Conservation (phyloP, 2,329 filamentous ascomycete genomes). For the Trichoderma atrobrunneum region DNA sequence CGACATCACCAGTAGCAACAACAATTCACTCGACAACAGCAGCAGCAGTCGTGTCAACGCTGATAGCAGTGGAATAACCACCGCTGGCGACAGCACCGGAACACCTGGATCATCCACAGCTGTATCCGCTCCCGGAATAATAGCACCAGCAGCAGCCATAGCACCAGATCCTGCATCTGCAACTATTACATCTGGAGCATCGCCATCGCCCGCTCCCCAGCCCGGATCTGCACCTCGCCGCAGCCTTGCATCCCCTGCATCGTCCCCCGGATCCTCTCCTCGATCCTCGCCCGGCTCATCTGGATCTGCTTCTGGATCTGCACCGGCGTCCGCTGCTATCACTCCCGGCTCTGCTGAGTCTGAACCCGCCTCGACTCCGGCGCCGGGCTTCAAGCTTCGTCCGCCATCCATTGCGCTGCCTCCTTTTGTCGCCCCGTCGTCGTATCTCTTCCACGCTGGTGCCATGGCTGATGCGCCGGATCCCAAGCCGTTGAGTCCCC, state of each 20-base stretch:
- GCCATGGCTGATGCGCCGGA: conserved; percentile 33
- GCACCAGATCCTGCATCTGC: neutral
- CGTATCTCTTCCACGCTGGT: conserved; percentile 48
- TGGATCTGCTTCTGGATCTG: neutral
- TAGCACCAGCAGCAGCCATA: neutral
- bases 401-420: conserved; percentile 36
- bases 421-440: conserved; percentile 59
- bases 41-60: neutral
- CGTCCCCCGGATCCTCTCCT: neutral
- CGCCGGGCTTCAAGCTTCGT: conserved; percentile 17
- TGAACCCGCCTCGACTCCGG: conserved; percentile 12
- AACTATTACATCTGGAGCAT: neutral
- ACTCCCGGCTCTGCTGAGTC: neutral
- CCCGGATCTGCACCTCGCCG: neutral
- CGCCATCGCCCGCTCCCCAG: neutral
- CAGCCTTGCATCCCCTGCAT: neutral
- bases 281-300: neutral
- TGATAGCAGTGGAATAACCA: neutral
- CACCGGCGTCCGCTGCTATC: neutral
- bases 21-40: neutral
- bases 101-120: neutral
- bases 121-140: neutral
- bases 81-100: neutral
- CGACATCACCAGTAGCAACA: neutral
- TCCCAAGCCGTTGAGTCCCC: conserved; percentile 45